Conservation (phyloP, 2,329 filamentous ascomycete genomes). For the Penicillium digitatum region DNA sequence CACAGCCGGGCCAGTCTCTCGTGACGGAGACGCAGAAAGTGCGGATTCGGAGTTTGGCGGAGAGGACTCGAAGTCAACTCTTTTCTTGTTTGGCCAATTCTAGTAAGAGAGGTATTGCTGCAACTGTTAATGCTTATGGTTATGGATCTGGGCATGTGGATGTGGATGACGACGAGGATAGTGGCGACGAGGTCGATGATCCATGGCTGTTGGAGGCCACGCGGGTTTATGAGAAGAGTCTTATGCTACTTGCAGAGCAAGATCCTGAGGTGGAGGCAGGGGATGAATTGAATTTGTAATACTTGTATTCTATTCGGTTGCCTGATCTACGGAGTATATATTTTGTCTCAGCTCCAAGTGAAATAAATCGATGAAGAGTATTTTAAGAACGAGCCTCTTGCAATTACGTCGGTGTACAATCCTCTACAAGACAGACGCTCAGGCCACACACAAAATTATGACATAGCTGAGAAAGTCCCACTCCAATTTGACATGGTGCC, state of each 20-base stretch:
- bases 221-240: conserved; percentile 73
- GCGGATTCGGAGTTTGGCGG: conserved; percentile 74
- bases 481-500: background rate
- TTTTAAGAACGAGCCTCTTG: conserved; percentile 1
- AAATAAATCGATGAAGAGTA: conserved; percentile 1
- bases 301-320: background rate
- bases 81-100: conserved; percentile 7
- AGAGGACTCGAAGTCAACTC: conserved; percentile 57
- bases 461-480: background rate
- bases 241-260: conserved; percentile 65
- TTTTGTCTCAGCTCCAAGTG: too few relatives aligned
- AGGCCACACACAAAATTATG: conserved; percentile 3
- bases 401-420: background rate
- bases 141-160: conserved; percentile 23
- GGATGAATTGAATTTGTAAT: conserved; percentile 19
- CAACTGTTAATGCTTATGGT: background rate
- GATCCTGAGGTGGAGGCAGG: conserved; percentile 11
- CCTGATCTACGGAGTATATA: background rate
- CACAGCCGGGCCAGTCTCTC: conserved; percentile 54
- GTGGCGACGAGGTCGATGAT: conserved; percentile 45
- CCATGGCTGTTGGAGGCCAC: conserved; percentile 65
- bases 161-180: conserved; percentile 44
- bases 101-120: conserved; percentile 22
- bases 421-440: background rate
- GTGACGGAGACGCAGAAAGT: conserved; percentile 81